Percentiles rank a stretch among this genome's conserved stretches.
These are phyloP conservation scores for Pisolithus marmoratus DNA, from an alignment of 768 basidiomycete species.

Conservation along the genomic window DNA sequence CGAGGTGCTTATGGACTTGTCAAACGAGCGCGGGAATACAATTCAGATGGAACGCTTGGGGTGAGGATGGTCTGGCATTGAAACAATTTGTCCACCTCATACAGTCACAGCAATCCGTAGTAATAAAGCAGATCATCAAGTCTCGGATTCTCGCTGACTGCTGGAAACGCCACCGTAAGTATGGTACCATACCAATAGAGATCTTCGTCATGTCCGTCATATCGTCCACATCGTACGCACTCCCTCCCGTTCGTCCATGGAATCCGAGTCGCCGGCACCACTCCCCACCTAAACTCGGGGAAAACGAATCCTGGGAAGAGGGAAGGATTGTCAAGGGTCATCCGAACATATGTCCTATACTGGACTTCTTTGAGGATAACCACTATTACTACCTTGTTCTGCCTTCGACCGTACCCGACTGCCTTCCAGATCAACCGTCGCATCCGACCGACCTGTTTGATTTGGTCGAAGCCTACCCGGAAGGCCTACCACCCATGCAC, in stretches of 20 bases:
- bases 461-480: constrained; percentile 83
- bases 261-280: constrained; percentile 53
- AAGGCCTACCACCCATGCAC: constrained; percentile 70
- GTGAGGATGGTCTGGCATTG: constrained; percentile 43
- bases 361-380: constrained; percentile 95
- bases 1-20: constrained; percentile 95
- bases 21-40: constrained; percentile 79
- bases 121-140: constrained; percentile 98
- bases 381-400: constrained; percentile 95
- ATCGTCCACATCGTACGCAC: constrained; percentile 71
- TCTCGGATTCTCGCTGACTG: constrained; percentile 97
- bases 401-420: constrained; percentile 66
- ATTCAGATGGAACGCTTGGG: constrained; percentile 70
- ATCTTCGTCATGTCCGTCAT: constrained; percentile 92
- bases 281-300: constrained; percentile 5
- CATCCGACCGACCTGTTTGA: constrained; percentile 89
- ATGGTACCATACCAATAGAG: constrained; percentile 97
- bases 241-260: constrained; percentile 81
- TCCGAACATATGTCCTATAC: constrained; percentile 89
- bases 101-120: constrained; percentile 63
- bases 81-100: constrained; percentile 4
- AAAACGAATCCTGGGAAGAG: constrained; percentile 52
- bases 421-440: constrained; percentile 42
- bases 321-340: constrained; percentile 78
- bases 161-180: constrained; percentile 95